Conservation (phyloP, 306 rosid species). For the Trichosanthes truncata region DNA sequence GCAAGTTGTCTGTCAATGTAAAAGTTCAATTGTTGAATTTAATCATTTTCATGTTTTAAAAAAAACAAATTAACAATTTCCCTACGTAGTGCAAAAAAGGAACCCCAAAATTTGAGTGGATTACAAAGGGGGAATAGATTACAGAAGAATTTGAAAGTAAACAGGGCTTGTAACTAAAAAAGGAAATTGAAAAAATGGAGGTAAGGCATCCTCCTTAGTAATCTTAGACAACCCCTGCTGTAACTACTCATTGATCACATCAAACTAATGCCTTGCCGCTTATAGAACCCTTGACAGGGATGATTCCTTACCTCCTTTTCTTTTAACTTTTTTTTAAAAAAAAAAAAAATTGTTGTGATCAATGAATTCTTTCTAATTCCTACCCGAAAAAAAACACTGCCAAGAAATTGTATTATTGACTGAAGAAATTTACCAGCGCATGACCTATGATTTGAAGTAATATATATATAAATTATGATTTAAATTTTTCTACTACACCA, state of each 20-base stretch:
- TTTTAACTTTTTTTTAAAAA: background rate
- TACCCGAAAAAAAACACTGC: background rate
- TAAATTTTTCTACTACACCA: background rate
- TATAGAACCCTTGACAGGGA: background rate
- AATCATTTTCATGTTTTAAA: background rate
- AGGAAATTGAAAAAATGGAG: background rate
- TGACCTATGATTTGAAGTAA: constrained; percentile 2
- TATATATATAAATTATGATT: background rate
- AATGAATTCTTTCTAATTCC: background rate
- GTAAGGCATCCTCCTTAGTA: background rate
- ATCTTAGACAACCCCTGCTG: background rate
- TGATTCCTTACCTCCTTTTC: background rate
- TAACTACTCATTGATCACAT: background rate
- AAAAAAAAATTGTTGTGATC: background rate
- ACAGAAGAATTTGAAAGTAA: background rate
- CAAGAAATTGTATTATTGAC: background rate
- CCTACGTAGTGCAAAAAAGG: background rate
- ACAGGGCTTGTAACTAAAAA: background rate
- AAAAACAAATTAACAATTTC: background rate
- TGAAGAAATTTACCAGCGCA: background rate
- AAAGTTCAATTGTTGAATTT: background rate
- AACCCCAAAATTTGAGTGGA: background rate
- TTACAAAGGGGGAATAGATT: background rate
- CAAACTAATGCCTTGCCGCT: background rate
- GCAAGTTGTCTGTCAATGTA: background rate